Percentiles rank a stretch among this genome's conserved stretches.
Conservation (phyloP, 257 asterid species). For the Gardenia jasminoides region DNA sequence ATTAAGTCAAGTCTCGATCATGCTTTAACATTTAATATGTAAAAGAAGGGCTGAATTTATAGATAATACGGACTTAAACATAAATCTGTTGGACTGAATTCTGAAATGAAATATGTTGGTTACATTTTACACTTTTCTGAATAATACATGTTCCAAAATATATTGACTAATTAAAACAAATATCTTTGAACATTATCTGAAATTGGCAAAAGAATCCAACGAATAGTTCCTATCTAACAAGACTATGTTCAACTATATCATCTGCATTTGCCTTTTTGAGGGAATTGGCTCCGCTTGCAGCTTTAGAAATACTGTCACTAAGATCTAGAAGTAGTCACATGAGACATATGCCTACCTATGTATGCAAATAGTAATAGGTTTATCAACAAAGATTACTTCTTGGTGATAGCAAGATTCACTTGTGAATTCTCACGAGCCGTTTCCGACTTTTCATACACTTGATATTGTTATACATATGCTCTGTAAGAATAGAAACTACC, state of each 20-base stretch:
- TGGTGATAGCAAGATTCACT: neutral
- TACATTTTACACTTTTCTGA: no score
- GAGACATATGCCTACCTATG: slow-evolving; percentile 2
- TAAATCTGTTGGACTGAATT: no score
- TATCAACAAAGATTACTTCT: neutral
- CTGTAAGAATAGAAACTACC: neutral
- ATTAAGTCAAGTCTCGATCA: no score
- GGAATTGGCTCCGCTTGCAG: neutral
- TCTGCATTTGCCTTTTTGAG: neutral
- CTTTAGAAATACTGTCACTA: neutral
- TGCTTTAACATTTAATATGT: no score
- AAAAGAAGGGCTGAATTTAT: no score
- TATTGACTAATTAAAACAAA: no score
- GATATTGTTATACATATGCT: neutral
- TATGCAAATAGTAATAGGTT: neutral
- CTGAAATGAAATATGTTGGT: no score
- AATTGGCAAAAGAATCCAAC: neutral
- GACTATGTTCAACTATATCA: neutral
- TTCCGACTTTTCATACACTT: neutral
- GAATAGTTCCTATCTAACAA: neutral
- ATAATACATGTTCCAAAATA: no score
- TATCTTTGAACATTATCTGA: neutral
- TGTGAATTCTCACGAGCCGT: slow-evolving; percentile 22
- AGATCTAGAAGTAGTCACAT: neutral
- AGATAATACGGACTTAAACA: no score